Evolutionary conservation across 495 filamentous ascomycete species (phyloP).

Genomic region (Lasiosphaeria ovina): DNA sequence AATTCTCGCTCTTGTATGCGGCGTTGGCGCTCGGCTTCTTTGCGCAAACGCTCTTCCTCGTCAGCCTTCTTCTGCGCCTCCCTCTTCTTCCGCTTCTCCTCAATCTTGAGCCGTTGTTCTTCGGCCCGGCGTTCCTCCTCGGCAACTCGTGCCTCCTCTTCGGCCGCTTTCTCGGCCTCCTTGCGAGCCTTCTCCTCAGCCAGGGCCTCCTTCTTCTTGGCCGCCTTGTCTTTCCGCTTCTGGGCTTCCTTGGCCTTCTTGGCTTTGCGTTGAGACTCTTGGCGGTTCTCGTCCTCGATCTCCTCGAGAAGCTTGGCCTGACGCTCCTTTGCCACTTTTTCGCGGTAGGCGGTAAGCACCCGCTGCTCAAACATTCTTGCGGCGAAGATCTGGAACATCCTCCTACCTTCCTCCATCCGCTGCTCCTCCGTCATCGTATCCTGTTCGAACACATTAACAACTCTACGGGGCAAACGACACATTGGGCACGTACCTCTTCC

Average conservation of each 20-base stretch:
- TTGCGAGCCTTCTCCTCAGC: conserved; percentile 85
- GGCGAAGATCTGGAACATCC: conserved; percentile 99
- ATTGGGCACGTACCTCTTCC: conserved; percentile 55
- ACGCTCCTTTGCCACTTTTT: conserved; percentile 91
- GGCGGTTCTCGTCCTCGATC: conserved; percentile 75
- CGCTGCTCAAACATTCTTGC: conserved; percentile 99
- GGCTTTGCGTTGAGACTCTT: conserved; percentile 73
- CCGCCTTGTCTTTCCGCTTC: conserved; percentile 87
- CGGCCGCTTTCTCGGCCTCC: conserved; percentile 88
- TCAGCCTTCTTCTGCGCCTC: conserved; percentile 89
- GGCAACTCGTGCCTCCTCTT: conserved; percentile 74
- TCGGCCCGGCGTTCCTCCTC: conserved; percentile 78
- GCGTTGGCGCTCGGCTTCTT: conserved; percentile 61
- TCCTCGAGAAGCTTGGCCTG: conserved; percentile 91
- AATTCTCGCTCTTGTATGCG: conserved; percentile 81
- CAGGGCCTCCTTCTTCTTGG: conserved; percentile 76
- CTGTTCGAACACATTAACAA: conserved; percentile 50
- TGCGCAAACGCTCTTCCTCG: conserved; percentile 75
- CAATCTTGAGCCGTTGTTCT: conserved; percentile 73
- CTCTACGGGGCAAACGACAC: conserved; percentile 6
- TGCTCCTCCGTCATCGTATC: conserved; percentile 97
- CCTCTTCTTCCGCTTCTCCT: conserved; percentile 87
- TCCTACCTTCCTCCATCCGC: conserved; percentile 95
- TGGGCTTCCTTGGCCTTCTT: conserved; percentile 93
- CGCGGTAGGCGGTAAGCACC: conserved; percentile 92